Evolutionary conservation across 2,329 filamentous ascomycete species (phyloP).

Genomic region (Stagonosporopsis chrysanthemi): DNA sequence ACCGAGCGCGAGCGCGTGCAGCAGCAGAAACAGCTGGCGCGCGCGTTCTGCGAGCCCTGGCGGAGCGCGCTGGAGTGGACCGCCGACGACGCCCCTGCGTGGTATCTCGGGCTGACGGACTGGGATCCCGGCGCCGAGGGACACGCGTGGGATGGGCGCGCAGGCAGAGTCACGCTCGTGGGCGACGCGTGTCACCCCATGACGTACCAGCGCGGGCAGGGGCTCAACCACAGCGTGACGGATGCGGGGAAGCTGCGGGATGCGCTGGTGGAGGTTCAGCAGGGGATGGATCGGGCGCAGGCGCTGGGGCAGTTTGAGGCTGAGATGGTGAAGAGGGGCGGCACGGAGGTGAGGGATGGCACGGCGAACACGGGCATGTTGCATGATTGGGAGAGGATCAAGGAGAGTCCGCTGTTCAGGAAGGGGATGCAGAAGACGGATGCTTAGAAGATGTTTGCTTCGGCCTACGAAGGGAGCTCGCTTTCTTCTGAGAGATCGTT

Average conservation of each 20-base stretch:
- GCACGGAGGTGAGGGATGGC: conserved; percentile 42
- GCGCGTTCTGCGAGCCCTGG: conserved; percentile 55
- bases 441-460: background rate
- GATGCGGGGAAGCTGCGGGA: conserved; percentile 54
- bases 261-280: conserved; percentile 36
- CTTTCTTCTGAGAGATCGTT: too few species aligned
- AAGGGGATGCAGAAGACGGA: conserved; percentile 41
- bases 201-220: conserved; percentile 57
- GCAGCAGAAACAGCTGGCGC: conserved; percentile 52
- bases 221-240: conserved; percentile 57
- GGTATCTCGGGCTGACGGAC: conserved; percentile 47
- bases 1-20: conserved; percentile 47
- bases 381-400: conserved; percentile 49
- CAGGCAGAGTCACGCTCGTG: conserved; percentile 47
- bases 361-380: conserved; percentile 45
- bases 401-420: conserved; percentile 43
- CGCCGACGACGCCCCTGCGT: conserved; percentile 41
- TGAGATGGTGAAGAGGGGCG: conserved; percentile 53
- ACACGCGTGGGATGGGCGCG: conserved; percentile 45
- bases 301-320: conserved; percentile 53
- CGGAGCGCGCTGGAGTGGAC: conserved; percentile 50
- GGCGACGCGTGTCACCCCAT: conserved; percentile 54
- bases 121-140: conserved; percentile 46
- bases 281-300: conserved; percentile 33
- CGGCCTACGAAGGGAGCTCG: too few species aligned